Base-by-base conservation (phyloP, 805 yeast genomes). In the Pichia rugopelliculosa region DNA sequence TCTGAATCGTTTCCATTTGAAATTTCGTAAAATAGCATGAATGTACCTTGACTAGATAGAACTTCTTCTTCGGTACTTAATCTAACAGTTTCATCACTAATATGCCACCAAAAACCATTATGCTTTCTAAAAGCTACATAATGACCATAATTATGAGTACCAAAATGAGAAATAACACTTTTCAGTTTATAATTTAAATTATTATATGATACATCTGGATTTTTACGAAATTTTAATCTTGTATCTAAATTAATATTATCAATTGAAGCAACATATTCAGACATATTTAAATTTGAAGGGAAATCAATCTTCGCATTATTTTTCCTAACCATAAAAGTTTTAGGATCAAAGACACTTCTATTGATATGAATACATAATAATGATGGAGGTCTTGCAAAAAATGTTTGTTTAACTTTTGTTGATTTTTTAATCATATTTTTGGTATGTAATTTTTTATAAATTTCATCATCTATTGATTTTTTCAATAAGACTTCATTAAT, bases 81-180 rank as follows among this genome's bases (percentile, higher is more conserved):
- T 50, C 87, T 80, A 3, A 90, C 95, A 3, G 82, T 80, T 60
- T 89, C 96, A 65, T 93, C 99, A 56, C 93, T 84, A 18, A 90
- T 83, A 61, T 96, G 77, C 96, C 96, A 90, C 99, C 99, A 91
- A 11, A 80, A 74, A 2, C 90, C 93, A 55, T 95, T 76, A 49
- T 70, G 75, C 58, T 80, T 83, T 59, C 97, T 79, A 68, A 77
- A 91, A 38, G 95, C 88, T 51, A 91, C 86, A 61, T 91, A 91
- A 65, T 91, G 99, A n/a, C 99, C 99, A 62, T 88, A 93, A 58
- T 91, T 89, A 58, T 93, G 97, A 1, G 96, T 85, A 42, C 99
- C 99, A 62, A 84, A 90, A 65, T 91, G 99, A 1, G 91, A 82
- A 40, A 91, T 86, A 1, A 87, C 93, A 0, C 96, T 87, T 59